Percentiles rank a stretch among this genome's conserved stretches.
phyloP scores from a whole-genome alignment of 2,329 filamentous ascomycete genomes.

The Neopestalotiopsis rosae region DNA sequence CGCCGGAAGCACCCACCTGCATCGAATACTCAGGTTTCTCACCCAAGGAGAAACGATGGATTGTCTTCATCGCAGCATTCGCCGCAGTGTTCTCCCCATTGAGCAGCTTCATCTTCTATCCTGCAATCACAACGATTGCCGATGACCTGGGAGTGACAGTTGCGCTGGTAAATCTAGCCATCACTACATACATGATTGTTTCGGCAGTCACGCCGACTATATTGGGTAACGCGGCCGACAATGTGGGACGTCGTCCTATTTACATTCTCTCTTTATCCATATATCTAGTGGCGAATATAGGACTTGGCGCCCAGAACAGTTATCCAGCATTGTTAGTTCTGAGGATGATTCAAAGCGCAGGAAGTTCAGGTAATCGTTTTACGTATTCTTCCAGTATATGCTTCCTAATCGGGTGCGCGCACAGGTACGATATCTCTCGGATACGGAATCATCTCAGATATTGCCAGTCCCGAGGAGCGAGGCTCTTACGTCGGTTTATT shows the following conservation, averaged over 20 bases:
- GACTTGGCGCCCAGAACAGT: slow-evolving; percentile 19
- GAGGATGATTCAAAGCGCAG: slow-evolving; percentile 23
- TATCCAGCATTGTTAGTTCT: slow-evolving; percentile 20
- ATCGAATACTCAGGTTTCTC: slow-evolving; percentile 25
- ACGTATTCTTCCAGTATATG: no score
- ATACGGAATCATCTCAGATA: slow-evolving; percentile 56
- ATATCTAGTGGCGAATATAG: slow-evolving; percentile 22
- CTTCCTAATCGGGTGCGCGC: not conserved
- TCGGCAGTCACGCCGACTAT: slow-evolving; percentile 11
- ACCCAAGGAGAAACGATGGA: slow-evolving; percentile 20
- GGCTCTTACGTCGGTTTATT: slow-evolving; percentile 56
- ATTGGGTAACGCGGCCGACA: slow-evolving; percentile 20
- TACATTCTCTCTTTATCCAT: slow-evolving; percentile 17
- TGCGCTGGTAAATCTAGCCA: slow-evolving; percentile 28
- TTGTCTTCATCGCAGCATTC: slow-evolving; percentile 23
- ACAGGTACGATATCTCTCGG: slow-evolving; percentile 39
- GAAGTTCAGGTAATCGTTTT: slow-evolving; percentile 21
- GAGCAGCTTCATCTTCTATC: slow-evolving; percentile 27
- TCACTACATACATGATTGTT: slow-evolving; percentile 30
- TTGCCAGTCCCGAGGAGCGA: slow-evolving; percentile 54
- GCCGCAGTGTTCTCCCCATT: slow-evolving; percentile 25
- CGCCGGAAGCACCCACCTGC: not conserved
- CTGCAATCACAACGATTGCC: slow-evolving; percentile 23
- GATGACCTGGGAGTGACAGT: slow-evolving; percentile 22
- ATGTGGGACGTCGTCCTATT: slow-evolving; percentile 14